Percentiles rank a stretch among this genome's conserved stretches.
Evolutionary conservation across 768 basidiomycete genomes (phyloP).

Genomic region (Psilocybe azurescens): DNA sequence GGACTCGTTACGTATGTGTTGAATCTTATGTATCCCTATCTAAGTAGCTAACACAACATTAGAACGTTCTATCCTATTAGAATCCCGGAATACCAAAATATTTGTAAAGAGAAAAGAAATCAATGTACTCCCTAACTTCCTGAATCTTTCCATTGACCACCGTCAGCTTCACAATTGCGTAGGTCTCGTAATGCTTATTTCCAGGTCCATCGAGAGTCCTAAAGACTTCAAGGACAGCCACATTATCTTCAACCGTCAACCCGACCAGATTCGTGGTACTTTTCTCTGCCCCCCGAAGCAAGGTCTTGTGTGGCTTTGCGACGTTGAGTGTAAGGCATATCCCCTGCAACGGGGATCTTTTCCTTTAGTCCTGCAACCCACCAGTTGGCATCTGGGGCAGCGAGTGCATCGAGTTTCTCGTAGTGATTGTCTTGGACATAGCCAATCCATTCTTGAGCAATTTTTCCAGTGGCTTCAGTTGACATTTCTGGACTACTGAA

Average conservation of each 20-base stretch:
- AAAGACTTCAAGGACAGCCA: constrained; percentile 2
- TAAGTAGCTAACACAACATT: too few species aligned
- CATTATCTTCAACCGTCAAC: constrained; percentile 7
- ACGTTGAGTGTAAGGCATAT: constrained; percentile 10
- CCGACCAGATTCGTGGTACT: constrained; percentile 5
- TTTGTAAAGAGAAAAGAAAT: constrained; percentile 7
- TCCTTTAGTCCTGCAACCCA: constrained; percentile 12
- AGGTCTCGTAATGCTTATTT: constrained; percentile 8
- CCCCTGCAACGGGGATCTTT: constrained; percentile 8
- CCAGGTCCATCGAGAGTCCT: not conserved
- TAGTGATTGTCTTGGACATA: too few species aligned
- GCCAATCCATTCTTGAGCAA: constrained; percentile 12
- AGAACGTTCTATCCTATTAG: too few species aligned
- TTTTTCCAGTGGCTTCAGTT: constrained; percentile 1
- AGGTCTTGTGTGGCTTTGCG: not conserved
- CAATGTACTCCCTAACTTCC: constrained; percentile 18
- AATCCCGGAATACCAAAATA: constrained; percentile 8
- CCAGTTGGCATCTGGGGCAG: constrained; percentile 10
- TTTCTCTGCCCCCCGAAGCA: not conserved
- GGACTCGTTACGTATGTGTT: too few species aligned
- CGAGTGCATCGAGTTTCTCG: constrained; percentile 10
- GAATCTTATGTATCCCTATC: too few species aligned
- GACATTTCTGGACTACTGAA: not conserved
- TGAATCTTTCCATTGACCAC: constrained; percentile 13
- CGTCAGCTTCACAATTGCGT: constrained; percentile 9